phyloP scores from a whole-genome alignment of 768 basidiomycete species.

The Astraeus odoratus region DNA sequence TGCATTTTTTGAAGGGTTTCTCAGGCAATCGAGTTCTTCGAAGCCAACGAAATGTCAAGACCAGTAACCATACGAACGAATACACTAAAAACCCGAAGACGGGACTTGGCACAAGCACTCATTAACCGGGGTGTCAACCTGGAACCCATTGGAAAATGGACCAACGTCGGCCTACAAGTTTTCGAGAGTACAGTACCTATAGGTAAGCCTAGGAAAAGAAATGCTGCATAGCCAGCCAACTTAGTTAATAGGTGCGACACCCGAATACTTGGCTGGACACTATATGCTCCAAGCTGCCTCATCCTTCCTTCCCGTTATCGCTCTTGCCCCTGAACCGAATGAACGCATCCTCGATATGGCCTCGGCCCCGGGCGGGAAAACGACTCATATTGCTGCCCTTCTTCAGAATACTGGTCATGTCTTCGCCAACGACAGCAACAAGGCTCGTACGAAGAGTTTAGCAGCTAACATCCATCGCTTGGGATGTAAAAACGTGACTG shows the following conservation, averaged over 20 bases:
- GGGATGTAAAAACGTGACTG: slow-evolving; percentile 96
- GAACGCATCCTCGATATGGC: slow-evolving; percentile 98
- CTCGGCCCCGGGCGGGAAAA: slow-evolving; percentile 96
- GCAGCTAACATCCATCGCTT: slow-evolving; percentile 95
- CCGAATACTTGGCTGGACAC: slow-evolving; percentile 97
- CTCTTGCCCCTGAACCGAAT: slow-evolving; percentile 84
- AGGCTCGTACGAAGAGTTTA: slow-evolving; percentile 89
- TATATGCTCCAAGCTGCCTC: slow-evolving; percentile 99
- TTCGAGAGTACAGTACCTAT: slow-evolving; percentile 96
- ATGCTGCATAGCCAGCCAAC: not conserved
- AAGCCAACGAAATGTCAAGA: slow-evolving; percentile 91
- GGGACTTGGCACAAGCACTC: slow-evolving; percentile 89
- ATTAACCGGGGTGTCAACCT: slow-evolving; percentile 96
- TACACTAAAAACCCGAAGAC: slow-evolving; percentile 85
- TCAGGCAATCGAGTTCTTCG: slow-evolving; percentile 96
- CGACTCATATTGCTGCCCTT: slow-evolving; percentile 94
- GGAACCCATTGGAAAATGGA: slow-evolving; percentile 99
- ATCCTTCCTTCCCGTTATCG: slow-evolving; percentile 98
- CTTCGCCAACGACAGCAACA: slow-evolving; percentile 96
- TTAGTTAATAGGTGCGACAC: slow-evolving; percentile 67
- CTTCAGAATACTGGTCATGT: slow-evolving; percentile 97
- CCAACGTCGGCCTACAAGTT: slow-evolving; percentile 96
- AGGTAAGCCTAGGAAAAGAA: slow-evolving; percentile 37
- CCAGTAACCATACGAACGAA: slow-evolving; percentile 98
- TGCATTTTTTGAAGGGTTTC: slow-evolving; percentile 1